Evolutionary conservation across 2,329 filamentous ascomycete species (phyloP), one percentile per base, ranked within the genome.

Genomic region (Fusarium zealandicum): DNA sequence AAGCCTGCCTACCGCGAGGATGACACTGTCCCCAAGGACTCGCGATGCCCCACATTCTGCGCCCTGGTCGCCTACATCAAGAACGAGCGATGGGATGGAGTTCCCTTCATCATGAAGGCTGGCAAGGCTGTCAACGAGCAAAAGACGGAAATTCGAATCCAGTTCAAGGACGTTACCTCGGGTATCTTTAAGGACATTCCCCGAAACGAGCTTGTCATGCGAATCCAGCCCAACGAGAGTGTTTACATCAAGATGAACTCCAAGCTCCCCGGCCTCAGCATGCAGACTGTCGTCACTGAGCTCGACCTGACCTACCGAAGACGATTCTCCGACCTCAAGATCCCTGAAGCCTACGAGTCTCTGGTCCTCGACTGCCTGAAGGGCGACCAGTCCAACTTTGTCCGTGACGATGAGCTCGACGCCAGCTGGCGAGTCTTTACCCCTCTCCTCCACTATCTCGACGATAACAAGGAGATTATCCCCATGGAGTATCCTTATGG

Each of bases 171-270:
- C 73, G 95, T 99, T 63, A 98, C 95, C 17, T 97, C 93, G 41
- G 95, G 96, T 66, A 99, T 99, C 77, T 99, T 99, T 82, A 98
- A 98, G 85, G 93, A 99, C 75, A 99, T 99, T 72, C 96, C 95
- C 55, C 90, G 96, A 67, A 99, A 99, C 81, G 95, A 99, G 80
- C 89, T 99, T 64, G 95, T 99, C 70, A 97, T 99, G 81, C 93
- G 95, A 66, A 96, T 99, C 64, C 95, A 99, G 82, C 95, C 95
- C 69, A 99, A 99, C 80, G 95, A 99, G 84, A 96, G 91, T 73
- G 93, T 99, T 66, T 99, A 99, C 81, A 96, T 98, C 78, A 99
- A 99, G 87, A 99, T 99, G 95, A 99, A 99, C 88, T 98, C 93
- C 25, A 99, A 99, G 84, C 83, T 99, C 54, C 96, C 95, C 16